Evolutionary conservation across 352 stramenopile species (phyloP).

Genomic region (Phytophthora pseudosyringae): DNA sequence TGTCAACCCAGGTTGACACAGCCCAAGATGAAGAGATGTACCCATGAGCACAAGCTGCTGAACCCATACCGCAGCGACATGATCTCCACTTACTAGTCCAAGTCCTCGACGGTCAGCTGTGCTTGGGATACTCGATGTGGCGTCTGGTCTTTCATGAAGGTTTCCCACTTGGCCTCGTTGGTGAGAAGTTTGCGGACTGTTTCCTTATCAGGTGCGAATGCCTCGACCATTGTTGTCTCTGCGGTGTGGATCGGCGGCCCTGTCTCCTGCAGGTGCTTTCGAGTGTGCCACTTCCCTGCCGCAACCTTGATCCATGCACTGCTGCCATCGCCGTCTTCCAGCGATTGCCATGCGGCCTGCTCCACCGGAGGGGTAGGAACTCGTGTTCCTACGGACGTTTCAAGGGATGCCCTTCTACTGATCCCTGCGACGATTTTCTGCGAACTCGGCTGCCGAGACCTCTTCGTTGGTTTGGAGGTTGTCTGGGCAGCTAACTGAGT

Average conservation of each 20-base stretch:
- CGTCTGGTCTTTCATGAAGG: conserved; percentile 29
- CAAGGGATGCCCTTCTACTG: neutral
- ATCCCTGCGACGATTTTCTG: conserved; percentile 16
- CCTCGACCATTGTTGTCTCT: conserved; percentile 20
- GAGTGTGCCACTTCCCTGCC: conserved; percentile 31
- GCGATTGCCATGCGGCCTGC: conserved; percentile 1
- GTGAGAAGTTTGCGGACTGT: conserved; percentile 36
- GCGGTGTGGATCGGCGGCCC: neutral
- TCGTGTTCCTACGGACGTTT: conserved; percentile 14
- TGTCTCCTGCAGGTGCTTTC: conserved; percentile 13
- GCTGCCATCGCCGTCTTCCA: conserved; percentile 11
- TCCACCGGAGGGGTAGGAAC: conserved; percentile 12
- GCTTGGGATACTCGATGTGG: conserved; percentile 9
- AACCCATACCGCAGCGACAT: neutral
- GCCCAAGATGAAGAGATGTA: conserved; percentile 15
- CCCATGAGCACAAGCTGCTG: conserved; percentile 11
- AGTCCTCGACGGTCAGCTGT: conserved; percentile 42
- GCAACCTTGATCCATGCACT: conserved; percentile 33
- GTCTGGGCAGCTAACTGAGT: neutral
- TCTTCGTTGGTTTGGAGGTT: conserved; percentile 5
- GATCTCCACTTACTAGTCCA: conserved; percentile 8
- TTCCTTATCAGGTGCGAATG: conserved; percentile 20
- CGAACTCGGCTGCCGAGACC: neutral
- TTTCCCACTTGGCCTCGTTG: conserved; percentile 39
- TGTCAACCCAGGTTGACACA: neutral